Evolutionary conservation across 768 basidiomycete genomes (phyloP).

Genomic region (Termitomyces sp.): DNA sequence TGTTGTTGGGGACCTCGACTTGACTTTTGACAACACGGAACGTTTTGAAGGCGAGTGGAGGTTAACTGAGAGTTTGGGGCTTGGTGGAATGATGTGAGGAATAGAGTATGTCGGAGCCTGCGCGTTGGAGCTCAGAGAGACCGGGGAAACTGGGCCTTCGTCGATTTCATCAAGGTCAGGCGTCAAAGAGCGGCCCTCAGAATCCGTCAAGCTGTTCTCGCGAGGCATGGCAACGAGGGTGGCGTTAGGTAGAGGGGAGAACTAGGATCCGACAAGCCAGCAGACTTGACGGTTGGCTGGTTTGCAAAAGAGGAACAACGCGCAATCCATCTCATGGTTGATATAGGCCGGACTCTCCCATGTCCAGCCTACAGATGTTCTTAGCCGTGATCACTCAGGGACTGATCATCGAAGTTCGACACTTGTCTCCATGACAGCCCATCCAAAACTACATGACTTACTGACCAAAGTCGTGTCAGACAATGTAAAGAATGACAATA

Average conservation of each 20-base stretch:
- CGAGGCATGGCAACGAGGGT: conserved; percentile 44
- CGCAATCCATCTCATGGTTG: no score
- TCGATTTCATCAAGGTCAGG: conserved; percentile 51
- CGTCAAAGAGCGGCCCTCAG: conserved; percentile 61
- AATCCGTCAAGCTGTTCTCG: conserved; percentile 66
- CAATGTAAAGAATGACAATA: no score
- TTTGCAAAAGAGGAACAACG: no score
- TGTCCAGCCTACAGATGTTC: no score
- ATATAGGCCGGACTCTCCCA: no score
- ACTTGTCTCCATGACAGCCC: no score
- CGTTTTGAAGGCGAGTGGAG: conserved; percentile 8
- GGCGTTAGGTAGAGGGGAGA: conserved; percentile 1
- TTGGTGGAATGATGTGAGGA: neutral
- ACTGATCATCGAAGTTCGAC: no score
- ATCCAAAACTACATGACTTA: no score
- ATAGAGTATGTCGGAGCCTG: conserved; percentile 2
- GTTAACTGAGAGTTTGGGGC: neutral
- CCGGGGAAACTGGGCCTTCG: conserved; percentile 1
- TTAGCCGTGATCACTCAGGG: no score
- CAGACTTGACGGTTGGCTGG: no score
- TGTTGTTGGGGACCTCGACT: conserved; percentile 3
- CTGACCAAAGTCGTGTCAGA: no score
- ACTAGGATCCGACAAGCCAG: no score
- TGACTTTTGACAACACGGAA: conserved; percentile 9
- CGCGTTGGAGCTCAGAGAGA: conserved; percentile 17